Evolutionary conservation across 2,329 filamentous ascomycete genomes (phyloP).

Genomic region (Aspergillus hiratsukae): DNA sequence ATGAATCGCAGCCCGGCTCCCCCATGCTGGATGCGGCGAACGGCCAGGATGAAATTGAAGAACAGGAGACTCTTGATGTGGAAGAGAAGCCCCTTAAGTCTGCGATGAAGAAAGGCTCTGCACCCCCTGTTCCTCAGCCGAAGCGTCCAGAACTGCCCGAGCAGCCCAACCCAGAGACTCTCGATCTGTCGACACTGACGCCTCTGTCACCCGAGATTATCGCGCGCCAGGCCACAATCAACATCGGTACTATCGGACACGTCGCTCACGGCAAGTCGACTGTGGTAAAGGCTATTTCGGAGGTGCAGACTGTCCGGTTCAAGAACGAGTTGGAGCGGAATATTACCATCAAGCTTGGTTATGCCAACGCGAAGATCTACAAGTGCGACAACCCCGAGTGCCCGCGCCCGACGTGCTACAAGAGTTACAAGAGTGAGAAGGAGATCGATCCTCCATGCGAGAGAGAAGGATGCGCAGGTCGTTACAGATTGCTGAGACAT

Average conservation of each 20-base stretch:
- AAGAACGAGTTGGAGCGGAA: conserved; percentile 99
- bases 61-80: conserved; percentile 63
- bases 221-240: conserved; percentile 95
- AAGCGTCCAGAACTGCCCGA: conserved; percentile 69
- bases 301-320: conserved; percentile 97
- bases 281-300: conserved; percentile 97
- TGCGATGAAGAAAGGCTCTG: conserved; percentile 69
- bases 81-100: conserved; percentile 72
- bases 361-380: conserved; percentile 99
- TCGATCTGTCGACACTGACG: conserved; percentile 74
- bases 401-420: conserved; percentile 90
- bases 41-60: conserved; percentile 68
- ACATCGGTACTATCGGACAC: conserved; percentile 97
- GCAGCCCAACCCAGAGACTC: conserved; percentile 85
- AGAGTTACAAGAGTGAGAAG: conserved; percentile 98
- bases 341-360: conserved; percentile 99
- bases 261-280: conserved; percentile 99
- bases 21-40: conserved; percentile 44
- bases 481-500: conserved; percentile 82
- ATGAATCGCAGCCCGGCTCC: conserved; percentile 53
- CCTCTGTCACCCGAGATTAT: conserved; percentile 96
- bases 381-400: conserved; percentile 91
- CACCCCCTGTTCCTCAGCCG: conserved; percentile 50
- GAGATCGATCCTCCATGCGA: conserved; percentile 96
- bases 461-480: conserved; percentile 82